Base-by-base conservation (phyloP, 306 rosid genomes). In the Albizia julibrissin region DNA sequence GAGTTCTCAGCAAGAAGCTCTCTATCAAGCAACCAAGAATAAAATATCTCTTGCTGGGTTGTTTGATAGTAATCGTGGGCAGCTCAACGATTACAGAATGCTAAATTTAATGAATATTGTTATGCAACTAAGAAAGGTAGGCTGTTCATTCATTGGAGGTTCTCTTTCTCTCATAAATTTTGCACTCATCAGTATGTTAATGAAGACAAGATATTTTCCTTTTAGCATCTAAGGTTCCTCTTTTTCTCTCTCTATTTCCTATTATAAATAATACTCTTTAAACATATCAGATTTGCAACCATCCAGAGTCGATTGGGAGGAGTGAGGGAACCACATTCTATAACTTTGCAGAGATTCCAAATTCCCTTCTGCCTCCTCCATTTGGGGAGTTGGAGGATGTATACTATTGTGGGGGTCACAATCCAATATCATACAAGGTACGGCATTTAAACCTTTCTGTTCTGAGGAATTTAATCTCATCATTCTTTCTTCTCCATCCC, bases 1-100 rank as follows among this genome's bases (percentile, higher is more conserved):
- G 89, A 95, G 99, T 85, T 92, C 99, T 83, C 91, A 94, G 83
- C 99, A 95, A 81, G 98, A 95, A 86, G 98, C 97, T 81, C 93
- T 95, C 77, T 95, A 95, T 91, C 94, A 89, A 85, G 99, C 99
- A 79, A 92, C 93, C 81, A 95, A 95, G 92, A 93, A 95, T 89
- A 95, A 95, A 89, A 95, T 95, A 88, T 95, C 98, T 66, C 99
- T 95, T 79, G 83, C 99, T 0, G 98, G 91, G 87, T 79, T 95
- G 91, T 93, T 95, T 89, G 99, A 95, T 77, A 83, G 91, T 88
- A 93, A 86, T 77, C 97, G 92, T 61, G 95, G 97, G 73, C 98
- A 93, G 85, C 90, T 95, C 72, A 95, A 92, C 69, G 98, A 92
- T 80, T 92, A 92, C 89, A 95, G 87, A 87, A 84, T 93, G 81